Evolutionary conservation across 2,329 filamentous ascomycete species (phyloP).

Genomic region (Fusarium dlaminii): DNA sequence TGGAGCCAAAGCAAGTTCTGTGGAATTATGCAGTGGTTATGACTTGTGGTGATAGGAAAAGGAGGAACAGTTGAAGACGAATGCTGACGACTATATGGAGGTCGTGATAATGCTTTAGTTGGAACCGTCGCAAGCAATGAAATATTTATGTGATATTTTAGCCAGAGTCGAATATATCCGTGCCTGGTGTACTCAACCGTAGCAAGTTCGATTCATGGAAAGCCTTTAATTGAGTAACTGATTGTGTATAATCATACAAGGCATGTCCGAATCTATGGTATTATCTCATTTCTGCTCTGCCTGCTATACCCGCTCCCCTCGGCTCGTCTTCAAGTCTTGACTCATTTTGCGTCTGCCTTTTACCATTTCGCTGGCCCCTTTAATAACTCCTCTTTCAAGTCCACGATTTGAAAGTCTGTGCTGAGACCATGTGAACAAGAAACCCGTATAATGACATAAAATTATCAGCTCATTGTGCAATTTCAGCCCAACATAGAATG

Average conservation of each 20-base stretch:
- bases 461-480: neutral
- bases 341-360: slow-evolving; percentile 22
- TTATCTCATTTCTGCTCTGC: slow-evolving; percentile 24
- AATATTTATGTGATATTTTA: neutral
- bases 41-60: neutral
- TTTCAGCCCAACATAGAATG: slow-evolving; percentile 62
- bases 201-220: neutral
- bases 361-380: slow-evolving; percentile 34
- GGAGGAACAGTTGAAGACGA: neutral
- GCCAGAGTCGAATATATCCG: neutral
- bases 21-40: neutral
- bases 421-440: slow-evolving; percentile 3
- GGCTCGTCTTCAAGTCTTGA: neutral
- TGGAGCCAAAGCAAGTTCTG: neutral
- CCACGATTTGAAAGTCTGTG: slow-evolving; percentile 18
- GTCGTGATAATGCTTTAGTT: neutral
- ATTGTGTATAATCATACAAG: slow-evolving; percentile 29
- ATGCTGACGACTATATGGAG: neutral
- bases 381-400: slow-evolving; percentile 33
- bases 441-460: slow-evolving; percentile 26
- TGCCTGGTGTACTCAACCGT: neutral
- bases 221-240: neutral
- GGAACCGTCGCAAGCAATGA: neutral
- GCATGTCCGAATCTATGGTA: slow-evolving; percentile 35
- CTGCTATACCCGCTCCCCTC: neutral